Evolutionary conservation across 176 grass and related monocot genomes (phyloP).

Genomic region (Carex littledalei): DNA sequence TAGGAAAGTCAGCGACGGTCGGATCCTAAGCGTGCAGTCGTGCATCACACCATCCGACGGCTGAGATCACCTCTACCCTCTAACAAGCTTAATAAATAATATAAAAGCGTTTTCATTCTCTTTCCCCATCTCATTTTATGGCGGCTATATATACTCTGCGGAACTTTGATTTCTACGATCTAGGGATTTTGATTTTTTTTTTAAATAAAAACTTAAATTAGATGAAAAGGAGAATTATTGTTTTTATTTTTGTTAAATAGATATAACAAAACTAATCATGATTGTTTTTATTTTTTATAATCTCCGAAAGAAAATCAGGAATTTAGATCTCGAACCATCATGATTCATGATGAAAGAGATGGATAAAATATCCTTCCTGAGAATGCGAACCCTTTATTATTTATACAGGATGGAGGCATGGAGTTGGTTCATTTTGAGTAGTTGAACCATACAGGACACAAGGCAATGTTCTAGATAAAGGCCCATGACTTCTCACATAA

Average conservation of each 20-base stretch:
- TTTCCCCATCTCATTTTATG: background rate
- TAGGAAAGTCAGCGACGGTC: background rate
- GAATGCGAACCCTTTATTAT: background rate
- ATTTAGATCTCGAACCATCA: background rate
- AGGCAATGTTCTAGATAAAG: background rate
- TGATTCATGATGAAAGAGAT: background rate
- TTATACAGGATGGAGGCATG: background rate
- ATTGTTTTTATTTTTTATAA: too few relatives aligned
- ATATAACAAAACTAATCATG: too few relatives aligned
- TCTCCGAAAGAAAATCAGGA: too few relatives aligned
- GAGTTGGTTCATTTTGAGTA: background rate
- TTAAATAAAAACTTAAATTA: background rate
- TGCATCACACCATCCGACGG: background rate
- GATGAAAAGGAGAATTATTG: too few relatives aligned
- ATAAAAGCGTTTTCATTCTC: too few relatives aligned
- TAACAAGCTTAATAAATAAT: background rate
- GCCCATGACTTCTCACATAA: too few relatives aligned
- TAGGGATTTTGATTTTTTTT: background rate
- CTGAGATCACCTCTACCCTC: background rate
- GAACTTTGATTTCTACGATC: background rate
- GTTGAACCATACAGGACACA: background rate
- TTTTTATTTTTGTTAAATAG: too few relatives aligned
- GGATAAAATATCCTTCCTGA: background rate
- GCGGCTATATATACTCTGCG: background rate
- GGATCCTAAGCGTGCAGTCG: background rate